These are phyloP conservation scores for Pugionium cornutum DNA, from an alignment of 345 rosid species.

Conservation along the genomic window DNA sequence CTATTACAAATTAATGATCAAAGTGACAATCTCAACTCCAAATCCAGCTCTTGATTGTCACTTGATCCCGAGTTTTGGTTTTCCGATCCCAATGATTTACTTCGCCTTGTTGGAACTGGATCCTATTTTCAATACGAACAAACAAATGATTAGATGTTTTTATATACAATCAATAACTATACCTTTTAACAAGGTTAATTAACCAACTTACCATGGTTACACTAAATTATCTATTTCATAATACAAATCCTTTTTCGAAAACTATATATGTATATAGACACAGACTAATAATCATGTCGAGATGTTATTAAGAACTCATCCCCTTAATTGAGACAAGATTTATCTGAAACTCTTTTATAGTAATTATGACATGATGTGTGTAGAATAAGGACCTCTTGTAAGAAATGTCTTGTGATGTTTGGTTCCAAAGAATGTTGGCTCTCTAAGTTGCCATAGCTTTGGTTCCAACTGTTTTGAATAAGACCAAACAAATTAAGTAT, in stretches of 20 bases:
- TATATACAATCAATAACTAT: no score
- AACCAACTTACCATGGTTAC: neutral
- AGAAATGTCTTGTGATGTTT: constrained; percentile 60
- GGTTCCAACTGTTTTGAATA: constrained; percentile 60
- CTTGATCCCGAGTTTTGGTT: constrained; percentile 69
- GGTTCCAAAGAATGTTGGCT: constrained; percentile 61
- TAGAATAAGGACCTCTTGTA: constrained; percentile 56
- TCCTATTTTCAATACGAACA: constrained; percentile 39
- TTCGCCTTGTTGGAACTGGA: constrained; percentile 43
- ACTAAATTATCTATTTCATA: neutral
- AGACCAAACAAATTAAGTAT: constrained; percentile 6
- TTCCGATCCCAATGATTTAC: constrained; percentile 63
- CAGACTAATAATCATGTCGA: constrained; percentile 18
- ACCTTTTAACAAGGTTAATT: neutral
- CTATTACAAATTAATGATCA: constrained; percentile 33
- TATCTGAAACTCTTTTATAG: neutral
- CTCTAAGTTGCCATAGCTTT: constrained; percentile 51
- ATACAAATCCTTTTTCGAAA: neutral
- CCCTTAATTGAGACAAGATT: neutral
- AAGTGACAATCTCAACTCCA: constrained; percentile 86
- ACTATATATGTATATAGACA: neutral
- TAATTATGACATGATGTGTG: neutral
- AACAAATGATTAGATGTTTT: neutral
- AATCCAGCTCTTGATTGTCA: constrained; percentile 77
- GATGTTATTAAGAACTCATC: neutral